phyloP scores from a whole-genome alignment of 2,329 filamentous ascomycete species.

The Coleophoma crateriformis region DNA sequence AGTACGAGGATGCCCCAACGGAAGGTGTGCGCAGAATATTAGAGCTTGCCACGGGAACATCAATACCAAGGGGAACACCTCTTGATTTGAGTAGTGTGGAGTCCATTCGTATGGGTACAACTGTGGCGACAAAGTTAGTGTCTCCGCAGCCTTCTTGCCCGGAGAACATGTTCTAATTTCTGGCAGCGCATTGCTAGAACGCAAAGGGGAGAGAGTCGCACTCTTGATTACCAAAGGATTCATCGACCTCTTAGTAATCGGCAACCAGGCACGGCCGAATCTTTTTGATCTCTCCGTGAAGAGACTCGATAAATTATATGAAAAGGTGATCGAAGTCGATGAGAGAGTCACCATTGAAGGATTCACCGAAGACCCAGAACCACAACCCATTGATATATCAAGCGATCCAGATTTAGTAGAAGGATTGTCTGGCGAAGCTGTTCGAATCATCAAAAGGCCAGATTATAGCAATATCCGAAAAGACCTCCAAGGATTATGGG shows the following conservation, averaged over 20 bases:
- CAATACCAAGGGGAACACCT: slow-evolving; percentile 74
- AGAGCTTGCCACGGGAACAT: slow-evolving; percentile 65
- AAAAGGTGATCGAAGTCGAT: slow-evolving; percentile 77
- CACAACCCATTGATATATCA: slow-evolving; percentile 44
- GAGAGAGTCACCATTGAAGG: slow-evolving; percentile 89
- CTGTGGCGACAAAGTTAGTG: slow-evolving; percentile 72
- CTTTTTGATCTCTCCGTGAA: slow-evolving; percentile 88
- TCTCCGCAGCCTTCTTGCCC: slow-evolving; percentile 56
- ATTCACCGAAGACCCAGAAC: slow-evolving; percentile 78
- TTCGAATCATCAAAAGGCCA: slow-evolving; percentile 62
- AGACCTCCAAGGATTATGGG: slow-evolving; percentile 62
- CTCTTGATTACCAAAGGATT: slow-evolving; percentile 85
- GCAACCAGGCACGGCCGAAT: slow-evolving; percentile 81
- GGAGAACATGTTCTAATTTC: not conserved
- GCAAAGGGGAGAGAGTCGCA: slow-evolving; percentile 84
- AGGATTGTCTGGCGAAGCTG: slow-evolving; percentile 68
- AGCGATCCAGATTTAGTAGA: slow-evolving; percentile 59
- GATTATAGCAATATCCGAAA: slow-evolving; percentile 47
- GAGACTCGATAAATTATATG: slow-evolving; percentile 83
- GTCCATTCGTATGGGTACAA: slow-evolving; percentile 93
- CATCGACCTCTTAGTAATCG: slow-evolving; percentile 80
- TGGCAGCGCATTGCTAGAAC: slow-evolving; percentile 71
- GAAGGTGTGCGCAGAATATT: slow-evolving; percentile 87
- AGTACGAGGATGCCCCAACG: slow-evolving; percentile 62
- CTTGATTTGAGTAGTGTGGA: slow-evolving; percentile 81